Evolutionary conservation across 2,329 filamentous ascomycete genomes (phyloP), one percentile per base, ranked within the genome.

Genomic region (Sporothrix protearum): DNA sequence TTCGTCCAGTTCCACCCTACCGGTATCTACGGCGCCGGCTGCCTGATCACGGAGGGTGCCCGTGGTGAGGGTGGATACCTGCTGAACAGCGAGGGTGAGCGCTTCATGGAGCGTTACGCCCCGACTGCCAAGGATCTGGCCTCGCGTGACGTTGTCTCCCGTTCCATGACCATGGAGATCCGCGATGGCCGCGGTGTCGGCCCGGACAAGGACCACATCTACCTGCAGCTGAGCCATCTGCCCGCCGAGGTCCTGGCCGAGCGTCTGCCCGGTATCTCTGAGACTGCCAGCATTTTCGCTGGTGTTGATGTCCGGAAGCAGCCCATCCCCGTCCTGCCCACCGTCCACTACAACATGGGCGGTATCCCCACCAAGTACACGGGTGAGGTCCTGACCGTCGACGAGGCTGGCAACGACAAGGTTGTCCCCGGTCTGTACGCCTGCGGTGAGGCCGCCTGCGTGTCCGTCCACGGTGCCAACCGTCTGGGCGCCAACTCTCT

Each of bases 341-440:
- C 95, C 59, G 95, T 97, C 76, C 94, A 99, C 87, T 99, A 99
- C 88, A 97, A 97, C 88, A 99, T 98, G 96, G 95, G 95, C 83
- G 95, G 96, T 87, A 97, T 99, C 77, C 95, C 95, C 69, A 98
- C 96, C 76, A 93, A 93, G 79, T 98, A 97, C 87, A 97, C 93
- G 74, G 95, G 96, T 82, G 94, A 99, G 84, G 96, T 98, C 73
- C 83, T 99, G 76, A 96, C 93, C 22, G 85, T 97, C 69, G 93
- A 97, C 77, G 91, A 92, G 79, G 81, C 88, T 74, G 96, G 96
- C 76, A 89, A 97, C 72, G 96, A 98, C 85, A 88, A 97, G 87
- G 88, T 97, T 77, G 96, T 99, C 28, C 94, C 93, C 72, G 95
- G 95, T 82, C 89, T 99, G 75, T 98, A 95, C 81, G 96, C 96